These are phyloP conservation scores for Botrytis aclada DNA, from an alignment of 2,329 filamentous ascomycete genomes.

Conservation along the genomic window DNA sequence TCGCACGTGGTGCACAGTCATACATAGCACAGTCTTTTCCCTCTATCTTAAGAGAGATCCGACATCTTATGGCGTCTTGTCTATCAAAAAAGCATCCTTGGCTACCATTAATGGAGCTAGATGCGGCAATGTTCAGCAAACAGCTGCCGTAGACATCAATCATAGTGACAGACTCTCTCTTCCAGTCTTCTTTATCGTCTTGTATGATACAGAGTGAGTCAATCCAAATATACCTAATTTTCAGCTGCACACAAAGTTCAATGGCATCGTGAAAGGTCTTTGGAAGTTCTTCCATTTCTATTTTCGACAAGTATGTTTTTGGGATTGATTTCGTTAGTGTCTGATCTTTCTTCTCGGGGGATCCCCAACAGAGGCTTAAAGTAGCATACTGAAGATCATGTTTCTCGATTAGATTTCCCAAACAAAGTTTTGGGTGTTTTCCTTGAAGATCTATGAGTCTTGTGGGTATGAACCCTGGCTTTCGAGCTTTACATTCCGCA, in stretches of 20 bases:
- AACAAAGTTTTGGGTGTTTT: not conserved
- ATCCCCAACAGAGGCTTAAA: not conserved
- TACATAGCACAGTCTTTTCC: not conserved
- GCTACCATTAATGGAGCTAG: not conserved
- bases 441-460: not conserved
- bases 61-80: not conserved
- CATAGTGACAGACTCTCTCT: not conserved
- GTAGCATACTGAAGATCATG: not conserved
- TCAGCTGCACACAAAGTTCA: not conserved
- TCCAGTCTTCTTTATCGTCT: not conserved
- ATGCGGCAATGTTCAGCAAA: not conserved
- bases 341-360: not conserved
- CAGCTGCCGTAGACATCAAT: not conserved
- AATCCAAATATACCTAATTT: not conserved
- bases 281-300: not conserved
- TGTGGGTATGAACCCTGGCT: not conserved
- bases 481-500: not conserved
- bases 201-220: not conserved
- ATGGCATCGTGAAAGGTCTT: not conserved
- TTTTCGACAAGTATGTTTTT: not conserved
- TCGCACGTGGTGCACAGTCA: rapidly evolving
- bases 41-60: not conserved
- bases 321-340: not conserved
- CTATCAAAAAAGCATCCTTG: not conserved
- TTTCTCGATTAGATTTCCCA: not conserved